phyloP scores from a whole-genome alignment of 2,329 filamentous ascomycete genomes.

The Cytospora chrysosperma region DNA sequence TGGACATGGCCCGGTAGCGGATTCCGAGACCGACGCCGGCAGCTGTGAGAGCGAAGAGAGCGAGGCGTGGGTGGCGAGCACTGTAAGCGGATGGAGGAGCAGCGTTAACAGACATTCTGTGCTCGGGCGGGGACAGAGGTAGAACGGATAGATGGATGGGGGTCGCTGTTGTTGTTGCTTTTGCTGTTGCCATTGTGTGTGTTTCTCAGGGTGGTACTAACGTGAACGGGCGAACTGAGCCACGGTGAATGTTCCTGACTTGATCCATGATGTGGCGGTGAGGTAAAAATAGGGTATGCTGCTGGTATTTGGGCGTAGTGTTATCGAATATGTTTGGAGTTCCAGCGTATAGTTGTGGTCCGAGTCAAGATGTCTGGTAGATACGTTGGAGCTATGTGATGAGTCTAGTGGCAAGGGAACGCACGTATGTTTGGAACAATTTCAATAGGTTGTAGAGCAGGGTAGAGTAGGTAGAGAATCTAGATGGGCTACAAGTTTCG shows the following conservation, averaged over 20 bases:
- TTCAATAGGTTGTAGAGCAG: background rate
- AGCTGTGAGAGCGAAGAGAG: slow-evolving; percentile 36
- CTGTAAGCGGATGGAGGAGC: background rate
- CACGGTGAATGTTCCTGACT: slow-evolving; percentile 20
- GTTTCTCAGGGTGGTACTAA: slow-evolving; percentile 8
- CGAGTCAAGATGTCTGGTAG: too few relatives aligned
- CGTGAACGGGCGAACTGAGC: slow-evolving; percentile 23
- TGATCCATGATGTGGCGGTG: slow-evolving; percentile 17
- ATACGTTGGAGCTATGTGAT: background rate
- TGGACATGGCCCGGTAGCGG: slow-evolving; percentile 37
- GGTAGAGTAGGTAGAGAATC: background rate
- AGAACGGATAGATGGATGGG: too few relatives aligned
- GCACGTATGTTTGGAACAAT: background rate
- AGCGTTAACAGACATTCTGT: background rate
- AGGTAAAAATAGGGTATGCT: background rate
- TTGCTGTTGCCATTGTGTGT: too few relatives aligned
- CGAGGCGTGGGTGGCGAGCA: slow-evolving; percentile 41
- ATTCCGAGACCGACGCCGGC: slow-evolving; percentile 31
- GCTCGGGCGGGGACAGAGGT: background rate
- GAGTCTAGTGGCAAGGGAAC: background rate
- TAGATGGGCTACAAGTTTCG: background rate
- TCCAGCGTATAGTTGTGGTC: background rate
- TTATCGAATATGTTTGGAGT: background rate
- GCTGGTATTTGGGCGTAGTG: background rate
- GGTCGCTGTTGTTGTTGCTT: too few relatives aligned